Conservation (phyloP, 306 rosid genomes). For the Corylus heterophylla region DNA sequence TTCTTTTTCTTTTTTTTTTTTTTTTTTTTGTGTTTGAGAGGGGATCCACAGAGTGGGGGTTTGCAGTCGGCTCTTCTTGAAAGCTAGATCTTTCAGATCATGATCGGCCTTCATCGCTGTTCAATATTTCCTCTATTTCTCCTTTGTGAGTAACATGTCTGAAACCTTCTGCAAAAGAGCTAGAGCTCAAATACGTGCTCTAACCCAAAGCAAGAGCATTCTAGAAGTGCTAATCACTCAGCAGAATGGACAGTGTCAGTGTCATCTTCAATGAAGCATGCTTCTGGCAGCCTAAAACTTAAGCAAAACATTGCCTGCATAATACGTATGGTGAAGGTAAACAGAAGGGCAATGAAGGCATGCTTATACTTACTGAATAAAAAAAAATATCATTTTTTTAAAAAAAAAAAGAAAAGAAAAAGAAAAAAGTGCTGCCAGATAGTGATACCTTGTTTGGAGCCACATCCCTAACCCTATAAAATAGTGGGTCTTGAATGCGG, state of each 20-base stretch:
- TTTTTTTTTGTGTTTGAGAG: too few species aligned
- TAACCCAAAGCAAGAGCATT: slow-evolving; percentile 5
- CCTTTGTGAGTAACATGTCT: background rate
- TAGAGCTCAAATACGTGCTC: background rate
- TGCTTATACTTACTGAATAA: background rate
- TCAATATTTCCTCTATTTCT: background rate
- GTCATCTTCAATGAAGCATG: slow-evolving; percentile 48
- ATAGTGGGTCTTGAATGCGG: slow-evolving; percentile 53
- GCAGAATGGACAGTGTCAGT: slow-evolving; percentile 14
- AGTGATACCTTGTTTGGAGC: slow-evolving; percentile 89
- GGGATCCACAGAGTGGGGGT: too few species aligned
- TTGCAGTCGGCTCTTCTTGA: background rate
- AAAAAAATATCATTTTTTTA: background rate
- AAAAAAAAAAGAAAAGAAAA: background rate
- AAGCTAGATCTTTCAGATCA: background rate
- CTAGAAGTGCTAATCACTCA: slow-evolving; percentile 15
- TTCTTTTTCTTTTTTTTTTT: too few species aligned
- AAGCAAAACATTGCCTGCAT: slow-evolving; percentile 90
- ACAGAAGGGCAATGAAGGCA: background rate
- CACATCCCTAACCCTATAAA: slow-evolving; percentile 89
- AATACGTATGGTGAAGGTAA: background rate
- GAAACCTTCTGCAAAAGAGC: background rate
- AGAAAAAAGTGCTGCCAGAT: background rate
- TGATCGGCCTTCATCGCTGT: background rate
- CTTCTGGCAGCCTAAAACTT: slow-evolving; percentile 62